Percentiles rank a stretch among this genome's conserved stretches.
Evolutionary conservation across 495 filamentous ascomycete species (phyloP).

Genomic region (Aspergillus carlsbadensis): DNA sequence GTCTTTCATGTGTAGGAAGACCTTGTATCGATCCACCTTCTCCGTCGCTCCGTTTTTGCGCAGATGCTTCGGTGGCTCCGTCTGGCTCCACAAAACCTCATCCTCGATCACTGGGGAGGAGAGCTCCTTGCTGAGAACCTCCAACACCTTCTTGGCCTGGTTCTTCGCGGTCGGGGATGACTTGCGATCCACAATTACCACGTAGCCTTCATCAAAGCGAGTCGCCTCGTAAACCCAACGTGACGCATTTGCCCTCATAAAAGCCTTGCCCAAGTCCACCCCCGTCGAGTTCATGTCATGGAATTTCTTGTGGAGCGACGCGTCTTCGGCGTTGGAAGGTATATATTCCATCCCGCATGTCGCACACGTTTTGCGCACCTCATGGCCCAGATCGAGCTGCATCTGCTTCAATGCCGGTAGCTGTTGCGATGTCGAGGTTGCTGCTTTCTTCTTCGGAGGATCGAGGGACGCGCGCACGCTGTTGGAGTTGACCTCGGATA

Average conservation of each 20-base stretch:
- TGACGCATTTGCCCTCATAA: conserved; percentile 48
- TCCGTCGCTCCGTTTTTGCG: conserved; percentile 32
- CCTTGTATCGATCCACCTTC: conserved; percentile 58
- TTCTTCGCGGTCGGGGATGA: conserved; percentile 52
- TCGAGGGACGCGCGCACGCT: conserved; percentile 45
- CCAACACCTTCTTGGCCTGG: conserved; percentile 60
- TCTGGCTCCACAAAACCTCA: conserved; percentile 56
- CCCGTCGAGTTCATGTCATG: conserved; percentile 66
- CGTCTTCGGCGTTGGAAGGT: conserved; percentile 63
- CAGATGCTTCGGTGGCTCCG: conserved; percentile 38
- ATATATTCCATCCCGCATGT: conserved; percentile 72
- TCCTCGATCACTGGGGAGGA: conserved; percentile 62
- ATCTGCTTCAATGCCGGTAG: conserved; percentile 56
- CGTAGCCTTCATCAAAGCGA: conserved; percentile 49
- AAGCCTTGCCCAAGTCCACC: conserved; percentile 59
- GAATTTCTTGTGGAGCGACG: conserved; percentile 63
- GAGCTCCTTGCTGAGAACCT: conserved; percentile 66
- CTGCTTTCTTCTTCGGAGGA: conserved; percentile 31
- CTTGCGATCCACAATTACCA: conserved; percentile 58
- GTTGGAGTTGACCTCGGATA: conserved; percentile 53
- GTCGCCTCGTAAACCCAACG: conserved; percentile 47
- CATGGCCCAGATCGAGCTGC: conserved; percentile 64
- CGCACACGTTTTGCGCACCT: conserved; percentile 59
- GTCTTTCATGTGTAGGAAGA: conserved; percentile 63
- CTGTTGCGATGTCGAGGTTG: conserved; percentile 19